Base-by-base conservation (phyloP, 306 rosid species). In the Datisca glomerata region DNA sequence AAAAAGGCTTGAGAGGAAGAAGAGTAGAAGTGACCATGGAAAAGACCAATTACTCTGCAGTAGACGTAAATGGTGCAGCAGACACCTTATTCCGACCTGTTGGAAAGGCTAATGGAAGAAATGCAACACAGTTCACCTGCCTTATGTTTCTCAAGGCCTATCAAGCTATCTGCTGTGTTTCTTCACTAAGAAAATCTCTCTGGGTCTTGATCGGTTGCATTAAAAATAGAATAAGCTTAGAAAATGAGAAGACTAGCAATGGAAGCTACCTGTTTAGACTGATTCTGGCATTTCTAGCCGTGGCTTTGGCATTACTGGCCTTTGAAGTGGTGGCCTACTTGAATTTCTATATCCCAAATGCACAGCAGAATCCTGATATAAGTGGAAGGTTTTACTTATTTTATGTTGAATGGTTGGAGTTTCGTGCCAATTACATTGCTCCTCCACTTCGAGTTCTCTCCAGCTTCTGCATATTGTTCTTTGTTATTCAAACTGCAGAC, bases 41-140 rank as follows among this genome's bases (percentile, higher is more conserved):
- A 78, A 73, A 75, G 55, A 79, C 82, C 40, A 65, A 47, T 40
- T 72, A 79, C 69, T 83, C 91, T 2, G 85, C 78, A 14, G 77
- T 83, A 37, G 77, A 79, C 68, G n/a, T n/a, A n/a, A 75, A 78
- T 49, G 70, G 67, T 17, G 77, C 81, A 23, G 71, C 85, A 1
- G 80, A 78, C 55, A 51, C 73, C 40, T 89, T 85, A 40, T 79
- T 78, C 62, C 58, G 74, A 55, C 75, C 89, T 7, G 52, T 75
- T 1, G 83, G 75, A 51, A 83, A 70, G 51, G 72, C 53, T 55
- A 64, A 78, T 3, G 78, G 82, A 18, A 79, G 72, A 68, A 83
- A 79, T 67, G 94, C 82, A 1, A 79, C 56, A 41, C 91, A 83
- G 56, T 77, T 73, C 24, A 79, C 78, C 1, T 79, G 91, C 91